Evolutionary conservation across 768 basidiomycete genomes (phyloP), one percentile per base, ranked within the genome.

Genomic region (Psilocybe subaeruginosa): DNA sequence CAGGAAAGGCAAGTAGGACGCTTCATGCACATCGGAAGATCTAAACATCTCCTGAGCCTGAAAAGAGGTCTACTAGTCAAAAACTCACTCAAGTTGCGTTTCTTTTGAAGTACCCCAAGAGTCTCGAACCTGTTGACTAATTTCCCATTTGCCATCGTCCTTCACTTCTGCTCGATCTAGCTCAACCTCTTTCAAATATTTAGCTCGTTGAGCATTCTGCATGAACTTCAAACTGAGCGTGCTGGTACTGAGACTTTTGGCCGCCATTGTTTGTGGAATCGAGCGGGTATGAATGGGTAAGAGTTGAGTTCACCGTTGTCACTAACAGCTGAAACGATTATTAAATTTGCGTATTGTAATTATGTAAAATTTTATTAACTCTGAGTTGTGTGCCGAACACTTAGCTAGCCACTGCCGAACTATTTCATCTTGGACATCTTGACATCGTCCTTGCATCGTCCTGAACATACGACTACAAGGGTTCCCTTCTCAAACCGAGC

Each of bases 181-280:
- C 64, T 85, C 80, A 14, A 81, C 80, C 59, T 78, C 78, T 27
- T 82, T 77, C 14, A 82, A 68, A 12, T 82, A 78, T 61, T 86
- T 85, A 19, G 82, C 77, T 1, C 84, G 80, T 2, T 84, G 82
- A 0, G 88, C 85, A 73, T 88, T 88, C 71, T 88, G 89, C 89
- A 90, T 90, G 70, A 90, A 90, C 2, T 84, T 82, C 47, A 91
- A 78, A 65, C 84, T 83, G 8, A 90, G 77, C 0, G 88, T 89
- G 30, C 87, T 81, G 29, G 79, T 82, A 72, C 89, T 90, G 39
- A 90, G 77, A 2, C 80, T 77, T 72, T 86, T 88, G 53, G 56
- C 56, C 4, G 66, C 48, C 66, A 67, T 67, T 29, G 33, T 35
- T 11, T 35, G 33, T 35, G 11, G 33, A 35, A 35, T 35, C 11